These are phyloP conservation scores for Tephrocybe sp. DNA, from an alignment of 768 basidiomycete genomes.

Conservation along the genomic window DNA sequence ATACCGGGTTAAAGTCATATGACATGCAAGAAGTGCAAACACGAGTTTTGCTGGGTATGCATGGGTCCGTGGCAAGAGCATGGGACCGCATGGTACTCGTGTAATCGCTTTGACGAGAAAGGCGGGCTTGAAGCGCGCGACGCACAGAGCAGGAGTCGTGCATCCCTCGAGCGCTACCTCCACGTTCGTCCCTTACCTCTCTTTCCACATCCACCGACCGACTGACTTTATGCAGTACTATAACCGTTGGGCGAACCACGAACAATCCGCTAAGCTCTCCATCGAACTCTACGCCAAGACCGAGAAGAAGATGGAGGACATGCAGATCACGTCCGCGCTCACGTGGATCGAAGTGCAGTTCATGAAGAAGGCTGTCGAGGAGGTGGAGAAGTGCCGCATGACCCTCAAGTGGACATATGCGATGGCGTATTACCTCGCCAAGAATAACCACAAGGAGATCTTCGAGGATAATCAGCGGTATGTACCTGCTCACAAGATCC, in stretches of 20 bases:
- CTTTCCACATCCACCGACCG: background rate
- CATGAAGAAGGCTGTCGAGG: slow-evolving; percentile 97
- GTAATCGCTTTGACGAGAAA: slow-evolving; percentile 97
- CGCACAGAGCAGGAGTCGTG: slow-evolving; percentile 85
- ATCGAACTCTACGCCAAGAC: slow-evolving; percentile 91
- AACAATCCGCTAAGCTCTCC: slow-evolving; percentile 97
- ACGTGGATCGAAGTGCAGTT: slow-evolving; percentile 99
- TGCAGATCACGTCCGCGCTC: slow-evolving; percentile 89
- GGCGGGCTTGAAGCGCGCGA: slow-evolving; percentile 86
- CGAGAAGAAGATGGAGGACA: slow-evolving; percentile 99
- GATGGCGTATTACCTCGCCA: slow-evolving; percentile 96
- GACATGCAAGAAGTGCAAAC: slow-evolving; percentile 99
- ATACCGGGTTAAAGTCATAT: too few species aligned
- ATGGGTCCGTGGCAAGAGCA: slow-evolving; percentile 99
- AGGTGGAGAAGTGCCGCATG: slow-evolving; percentile 84
- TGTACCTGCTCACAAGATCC: too few species aligned
- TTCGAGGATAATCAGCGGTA: slow-evolving; percentile 97
- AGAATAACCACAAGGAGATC: slow-evolving; percentile 89
- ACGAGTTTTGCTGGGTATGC: too few species aligned
- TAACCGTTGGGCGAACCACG: slow-evolving; percentile 99
- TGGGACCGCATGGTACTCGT: slow-evolving; percentile 97
- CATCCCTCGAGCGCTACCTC: slow-evolving; percentile 92
- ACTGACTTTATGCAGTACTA: slow-evolving; percentile 71
- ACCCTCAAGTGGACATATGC: slow-evolving; percentile 99
- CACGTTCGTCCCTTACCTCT: slow-evolving; percentile 51